These are phyloP conservation scores for Tolypocladium tundrense DNA, from an alignment of 2,329 filamentous ascomycete genomes.

Conservation along the genomic window DNA sequence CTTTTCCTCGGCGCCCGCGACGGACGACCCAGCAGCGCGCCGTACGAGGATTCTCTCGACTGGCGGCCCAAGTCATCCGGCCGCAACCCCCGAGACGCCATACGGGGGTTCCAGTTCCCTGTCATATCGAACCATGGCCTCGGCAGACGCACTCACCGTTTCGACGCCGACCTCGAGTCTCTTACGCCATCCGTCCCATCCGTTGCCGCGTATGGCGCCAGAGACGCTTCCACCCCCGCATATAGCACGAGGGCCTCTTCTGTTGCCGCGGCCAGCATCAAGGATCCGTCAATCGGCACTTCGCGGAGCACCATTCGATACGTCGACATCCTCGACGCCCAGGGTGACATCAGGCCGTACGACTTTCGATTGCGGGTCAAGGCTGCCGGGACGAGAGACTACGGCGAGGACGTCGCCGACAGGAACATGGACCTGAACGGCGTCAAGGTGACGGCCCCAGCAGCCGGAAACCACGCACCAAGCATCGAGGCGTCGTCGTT, in stretches of 20 bases:
- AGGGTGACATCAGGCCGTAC: slow-evolving; percentile 37
- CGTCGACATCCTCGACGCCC: slow-evolving; percentile 49
- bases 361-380: slow-evolving; percentile 38
- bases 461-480: slow-evolving; percentile 20
- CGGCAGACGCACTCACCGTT: background rate
- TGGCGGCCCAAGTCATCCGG: slow-evolving; percentile 3
- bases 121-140: background rate
- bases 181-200: background rate
- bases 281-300: background rate
- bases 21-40: background rate
- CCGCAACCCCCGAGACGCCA: background rate
- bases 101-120: background rate
- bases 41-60: background rate
- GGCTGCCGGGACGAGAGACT: slow-evolving; percentile 41
- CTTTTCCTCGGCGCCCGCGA: background rate
- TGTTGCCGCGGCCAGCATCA: background rate
- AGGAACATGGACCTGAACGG: slow-evolving; percentile 39
- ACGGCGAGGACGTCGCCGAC: slow-evolving; percentile 56
- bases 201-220: background rate
- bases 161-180: background rate
- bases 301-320: background rate
- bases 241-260: background rate
- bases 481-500: background rate
- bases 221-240: background rate
- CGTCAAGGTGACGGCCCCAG: slow-evolving; percentile 19